These are phyloP conservation scores for Rhodotorula mucilaginosa DNA, from an alignment of 1,284 basidiomycete species.

Conservation along the genomic window DNA sequence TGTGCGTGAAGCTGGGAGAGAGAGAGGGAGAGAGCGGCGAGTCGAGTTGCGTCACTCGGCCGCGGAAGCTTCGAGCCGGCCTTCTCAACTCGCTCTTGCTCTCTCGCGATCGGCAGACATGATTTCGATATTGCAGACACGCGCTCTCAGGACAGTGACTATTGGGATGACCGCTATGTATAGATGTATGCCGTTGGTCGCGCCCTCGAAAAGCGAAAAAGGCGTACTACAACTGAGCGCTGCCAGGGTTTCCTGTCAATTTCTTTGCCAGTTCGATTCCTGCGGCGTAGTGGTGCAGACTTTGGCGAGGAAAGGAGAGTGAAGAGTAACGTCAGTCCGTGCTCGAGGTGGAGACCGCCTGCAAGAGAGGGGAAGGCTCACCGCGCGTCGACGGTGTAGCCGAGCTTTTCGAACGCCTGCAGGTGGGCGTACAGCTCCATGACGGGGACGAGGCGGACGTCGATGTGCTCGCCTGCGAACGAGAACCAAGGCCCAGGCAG, in stretches of 20 bases:
- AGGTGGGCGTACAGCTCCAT: slow-evolving; percentile 62
- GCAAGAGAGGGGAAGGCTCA: neutral
- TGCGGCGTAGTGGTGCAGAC: slow-evolving; percentile 66
- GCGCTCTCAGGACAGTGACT: neutral
- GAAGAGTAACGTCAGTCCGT: neutral
- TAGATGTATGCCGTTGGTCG: too few species aligned
- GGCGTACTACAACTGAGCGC: slow-evolving; percentile 3
- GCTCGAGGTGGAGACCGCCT: neutral
- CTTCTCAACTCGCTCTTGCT: neutral
- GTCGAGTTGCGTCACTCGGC: neutral
- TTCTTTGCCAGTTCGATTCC: slow-evolving; percentile 57
- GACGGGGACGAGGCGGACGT: slow-evolving; percentile 67
- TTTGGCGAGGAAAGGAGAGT: neutral
- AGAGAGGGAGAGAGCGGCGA: too few species aligned
- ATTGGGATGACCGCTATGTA: too few species aligned
- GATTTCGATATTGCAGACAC: too few species aligned
- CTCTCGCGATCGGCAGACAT: too few species aligned
- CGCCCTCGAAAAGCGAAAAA: too few species aligned
- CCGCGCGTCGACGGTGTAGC: slow-evolving; percentile 72
- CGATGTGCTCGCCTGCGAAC: slow-evolving; percentile 57
- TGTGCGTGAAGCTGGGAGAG: too few species aligned
- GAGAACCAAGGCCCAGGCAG: neutral
- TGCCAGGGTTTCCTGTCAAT: neutral
- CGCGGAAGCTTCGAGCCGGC: neutral
- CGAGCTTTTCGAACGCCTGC: slow-evolving; percentile 63